Evolutionary conservation across 129 eudicot genomes (phyloP).

Genomic region (Centella asiatica): DNA sequence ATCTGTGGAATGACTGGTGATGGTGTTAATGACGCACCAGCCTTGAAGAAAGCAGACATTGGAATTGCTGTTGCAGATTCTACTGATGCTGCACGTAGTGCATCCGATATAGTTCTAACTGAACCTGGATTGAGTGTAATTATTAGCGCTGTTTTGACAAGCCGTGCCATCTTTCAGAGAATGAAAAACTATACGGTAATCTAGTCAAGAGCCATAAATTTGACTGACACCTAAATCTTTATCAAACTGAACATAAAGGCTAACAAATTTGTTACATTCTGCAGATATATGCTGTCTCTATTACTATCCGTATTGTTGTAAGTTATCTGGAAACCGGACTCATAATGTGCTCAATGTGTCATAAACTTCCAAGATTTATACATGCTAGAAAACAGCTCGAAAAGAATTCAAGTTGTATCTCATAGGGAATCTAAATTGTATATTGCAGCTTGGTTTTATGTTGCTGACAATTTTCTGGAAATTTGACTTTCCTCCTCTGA

Average conservation of each 20-base stretch:
- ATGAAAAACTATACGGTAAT: slow-evolving; percentile 10
- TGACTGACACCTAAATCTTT: background rate
- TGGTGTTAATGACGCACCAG: slow-evolving; percentile 8
- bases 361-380: background rate
- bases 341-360: no score
- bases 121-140: slow-evolving; percentile 10
- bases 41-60: slow-evolving; percentile 6
- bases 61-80: slow-evolving; percentile 12
- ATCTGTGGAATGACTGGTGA: slow-evolving; percentile 12
- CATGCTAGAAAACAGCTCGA: background rate
- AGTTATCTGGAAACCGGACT: slow-evolving; percentile 12
- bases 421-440: background rate
- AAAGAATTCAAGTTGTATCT: background rate
- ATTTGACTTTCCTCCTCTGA: slow-evolving; percentile 49
- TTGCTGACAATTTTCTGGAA: slow-evolving; percentile 41
- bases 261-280: slow-evolving; percentile 5
- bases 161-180: slow-evolving; percentile 2
- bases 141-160: slow-evolving; percentile 1
- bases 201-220: background rate
- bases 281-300: slow-evolving; percentile 51
- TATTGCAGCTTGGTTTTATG: slow-evolving; percentile 47
- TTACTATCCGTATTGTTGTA: slow-evolving; percentile 50
- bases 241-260: background rate
- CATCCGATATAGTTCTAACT: slow-evolving; percentile 6
- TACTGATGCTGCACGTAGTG: slow-evolving; percentile 10